Evolutionary conservation across 139 green algal genomes (phyloP).

Genomic region (Chlorella sp.): DNA sequence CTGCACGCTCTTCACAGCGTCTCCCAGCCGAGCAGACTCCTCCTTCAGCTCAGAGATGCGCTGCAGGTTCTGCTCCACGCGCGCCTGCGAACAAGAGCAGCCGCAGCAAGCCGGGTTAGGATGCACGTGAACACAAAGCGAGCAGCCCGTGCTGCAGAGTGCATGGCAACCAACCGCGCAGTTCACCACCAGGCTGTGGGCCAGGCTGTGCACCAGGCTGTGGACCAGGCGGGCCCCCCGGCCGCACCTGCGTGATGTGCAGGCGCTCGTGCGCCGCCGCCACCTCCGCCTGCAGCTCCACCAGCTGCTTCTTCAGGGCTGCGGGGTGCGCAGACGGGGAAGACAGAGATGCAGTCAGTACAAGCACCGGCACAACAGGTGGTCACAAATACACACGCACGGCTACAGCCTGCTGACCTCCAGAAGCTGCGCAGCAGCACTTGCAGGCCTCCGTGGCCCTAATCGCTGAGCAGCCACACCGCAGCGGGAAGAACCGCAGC

Average conservation of each 20-base stretch:
- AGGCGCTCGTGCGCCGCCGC: slow-evolving; percentile 57
- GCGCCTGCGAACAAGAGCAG: neutral
- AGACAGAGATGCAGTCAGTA: no score
- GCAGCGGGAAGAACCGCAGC: neutral
- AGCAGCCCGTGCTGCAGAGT: no score
- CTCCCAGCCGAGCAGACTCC: slow-evolving; percentile 52
- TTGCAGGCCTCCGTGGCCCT: no score
- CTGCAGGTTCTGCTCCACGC: slow-evolving; percentile 75
- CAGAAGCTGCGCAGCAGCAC: slow-evolving; percentile 29
- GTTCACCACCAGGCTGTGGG: no score
- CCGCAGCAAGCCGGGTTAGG: no score
- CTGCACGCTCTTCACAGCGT: neutral
- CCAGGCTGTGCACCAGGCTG: no score
- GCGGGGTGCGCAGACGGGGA: neutral
- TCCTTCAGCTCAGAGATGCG: slow-evolving; percentile 78
- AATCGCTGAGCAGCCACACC: neutral
- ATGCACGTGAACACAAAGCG: no score
- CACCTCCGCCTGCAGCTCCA: slow-evolving; percentile 70
- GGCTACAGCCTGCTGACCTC: neutral
- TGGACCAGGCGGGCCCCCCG: no score
- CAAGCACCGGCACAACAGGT: no score
- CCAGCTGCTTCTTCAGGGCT: slow-evolving; percentile 60
- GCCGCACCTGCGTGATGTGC: slow-evolving; percentile 40
- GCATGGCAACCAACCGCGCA: no score
- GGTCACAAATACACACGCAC: no score